Evolutionary conservation across 306 rosid species (phyloP), one percentile per base, ranked within the genome.

Genomic region (Lathyrus aphaca): DNA sequence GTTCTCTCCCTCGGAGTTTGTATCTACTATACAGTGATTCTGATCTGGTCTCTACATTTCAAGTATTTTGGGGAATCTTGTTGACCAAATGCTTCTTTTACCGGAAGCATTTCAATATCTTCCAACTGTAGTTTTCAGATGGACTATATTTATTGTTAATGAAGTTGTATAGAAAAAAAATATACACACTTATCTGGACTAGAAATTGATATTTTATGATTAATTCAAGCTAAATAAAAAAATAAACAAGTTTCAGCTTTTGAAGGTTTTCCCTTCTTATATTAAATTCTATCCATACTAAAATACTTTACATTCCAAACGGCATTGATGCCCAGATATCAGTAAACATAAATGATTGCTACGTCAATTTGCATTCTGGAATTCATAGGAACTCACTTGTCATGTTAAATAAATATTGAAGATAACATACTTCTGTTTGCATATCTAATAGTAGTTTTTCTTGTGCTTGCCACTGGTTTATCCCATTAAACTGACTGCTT

Each of bases 141-240:
- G 40, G 58, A 21, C 25, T 43, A 15, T n/a, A 64, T 71, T 51
- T 72, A 2, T 32, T 66, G n/a, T 37, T 13, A 55, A 38, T 38
- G 25, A 46, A 17, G 27, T 58, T 73, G n/a, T n/a, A 40, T 19
- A 38, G 66, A 65, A 38, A 56, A 56, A 29, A 62, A 48, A n/a
- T n/a, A n/a, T 18, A 37, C 25, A 54, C 59, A 45, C 43, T 72
- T 14, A 42, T 18, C 46, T 61, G 17, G 64, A 61, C 50, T 61
- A 61, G 59, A 76, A 42, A 35, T 69, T 61, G 66, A 42, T 32
- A 30, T 51, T 53, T 69, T 69, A 63, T 46, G 55, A 21, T 46
- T 62, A 68, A 60, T n/a, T 19, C 38, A 69, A 66, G 57, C 48
- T 59, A 66, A 73, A 5, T 68, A n/a, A 68, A 27, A 43, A 39